A percentile compares a stretch with the other conserved stretches of the same genome.
These are phyloP conservation scores for Colletotrichum magnum DNA, from an alignment of 2,329 filamentous ascomycete genomes.

Conservation along the genomic window DNA sequence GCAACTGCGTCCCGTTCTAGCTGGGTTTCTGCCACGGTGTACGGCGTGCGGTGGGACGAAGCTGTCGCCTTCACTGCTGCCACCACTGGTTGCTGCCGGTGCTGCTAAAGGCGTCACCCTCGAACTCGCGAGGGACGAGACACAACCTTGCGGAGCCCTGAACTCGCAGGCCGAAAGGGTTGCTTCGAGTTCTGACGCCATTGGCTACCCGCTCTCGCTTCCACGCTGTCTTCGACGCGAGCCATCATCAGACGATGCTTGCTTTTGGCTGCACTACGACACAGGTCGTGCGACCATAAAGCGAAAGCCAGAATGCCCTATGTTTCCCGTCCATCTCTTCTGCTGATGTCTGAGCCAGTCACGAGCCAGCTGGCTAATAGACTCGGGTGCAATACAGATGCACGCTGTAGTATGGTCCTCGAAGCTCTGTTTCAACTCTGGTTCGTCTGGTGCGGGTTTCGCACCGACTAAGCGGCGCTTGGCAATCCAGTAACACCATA, in stretches of 20 bases:
- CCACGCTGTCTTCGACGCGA: neutral
- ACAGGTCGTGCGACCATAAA: neutral
- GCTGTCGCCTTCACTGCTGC: neutral
- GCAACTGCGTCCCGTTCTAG: constrained; percentile 14
- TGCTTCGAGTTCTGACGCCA: neutral
- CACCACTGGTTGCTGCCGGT: neutral
- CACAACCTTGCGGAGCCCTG: neutral
- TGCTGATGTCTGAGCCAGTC: neutral
- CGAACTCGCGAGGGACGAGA: neutral
- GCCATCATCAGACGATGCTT: constrained; percentile 12
- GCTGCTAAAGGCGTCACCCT: neutral
- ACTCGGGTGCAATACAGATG: constrained; percentile 6
- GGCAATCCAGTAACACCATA: constrained; percentile 19
- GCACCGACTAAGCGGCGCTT: constrained; percentile 25
- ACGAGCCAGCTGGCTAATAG: neutral
- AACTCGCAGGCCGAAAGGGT: neutral
- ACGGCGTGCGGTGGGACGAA: constrained; percentile 5
- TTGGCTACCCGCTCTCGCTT: constrained; percentile 21
- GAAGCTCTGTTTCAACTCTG: constrained; percentile 30
- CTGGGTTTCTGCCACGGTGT: constrained; percentile 4
- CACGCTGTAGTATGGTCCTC: neutral
- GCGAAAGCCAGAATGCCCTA: neutral
- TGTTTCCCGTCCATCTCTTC: neutral
- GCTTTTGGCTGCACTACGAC: constrained; percentile 5
- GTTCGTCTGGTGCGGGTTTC: constrained; percentile 38